Evolutionary conservation across 2,329 filamentous ascomycete species (phyloP).

Genomic region (Aureobasidium sp.): DNA sequence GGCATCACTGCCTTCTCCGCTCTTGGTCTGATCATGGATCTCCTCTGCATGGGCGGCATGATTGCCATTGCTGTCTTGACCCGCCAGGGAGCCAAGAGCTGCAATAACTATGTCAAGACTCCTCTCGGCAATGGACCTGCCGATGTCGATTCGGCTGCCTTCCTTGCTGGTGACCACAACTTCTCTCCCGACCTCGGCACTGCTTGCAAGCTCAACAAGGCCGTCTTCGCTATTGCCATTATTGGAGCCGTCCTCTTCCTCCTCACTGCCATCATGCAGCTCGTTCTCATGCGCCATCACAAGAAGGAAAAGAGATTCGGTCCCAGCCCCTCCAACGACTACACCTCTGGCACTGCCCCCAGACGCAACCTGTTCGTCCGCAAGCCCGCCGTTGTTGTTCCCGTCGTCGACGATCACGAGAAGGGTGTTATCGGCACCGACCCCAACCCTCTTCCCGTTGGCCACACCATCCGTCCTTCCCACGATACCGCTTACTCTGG

Average conservation of each 20-base stretch:
- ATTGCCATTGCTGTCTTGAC: conserved; percentile 74
- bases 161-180: conserved; percentile 31
- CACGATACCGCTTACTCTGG: conserved; percentile 44
- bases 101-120: conserved; percentile 56
- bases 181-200: conserved; percentile 41
- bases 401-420: conserved; percentile 34
- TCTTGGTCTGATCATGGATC: conserved; percentile 65
- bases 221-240: conserved; percentile 67
- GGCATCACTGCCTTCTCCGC: conserved; percentile 65
- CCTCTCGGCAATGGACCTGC: conserved; percentile 59
- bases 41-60: conserved; percentile 67
- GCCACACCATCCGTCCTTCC: conserved; percentile 30
- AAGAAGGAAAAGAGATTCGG: conserved; percentile 66
- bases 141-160: conserved; percentile 29
- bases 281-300: conserved; percentile 60
- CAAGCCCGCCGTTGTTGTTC: conserved; percentile 22
- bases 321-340: conserved; percentile 56
- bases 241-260: conserved; percentile 69
- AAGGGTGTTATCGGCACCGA: conserved; percentile 28
- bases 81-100: conserved; percentile 57
- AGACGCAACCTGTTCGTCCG: conserved; percentile 34
- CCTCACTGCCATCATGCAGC: conserved; percentile 59
- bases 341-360: conserved; percentile 52
- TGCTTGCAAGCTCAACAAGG: conserved; percentile 69
- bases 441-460: conserved; percentile 23